phyloP scores from a whole-genome alignment of 2,329 filamentous ascomycete species.

The Neopestalotiopsis sp. region DNA sequence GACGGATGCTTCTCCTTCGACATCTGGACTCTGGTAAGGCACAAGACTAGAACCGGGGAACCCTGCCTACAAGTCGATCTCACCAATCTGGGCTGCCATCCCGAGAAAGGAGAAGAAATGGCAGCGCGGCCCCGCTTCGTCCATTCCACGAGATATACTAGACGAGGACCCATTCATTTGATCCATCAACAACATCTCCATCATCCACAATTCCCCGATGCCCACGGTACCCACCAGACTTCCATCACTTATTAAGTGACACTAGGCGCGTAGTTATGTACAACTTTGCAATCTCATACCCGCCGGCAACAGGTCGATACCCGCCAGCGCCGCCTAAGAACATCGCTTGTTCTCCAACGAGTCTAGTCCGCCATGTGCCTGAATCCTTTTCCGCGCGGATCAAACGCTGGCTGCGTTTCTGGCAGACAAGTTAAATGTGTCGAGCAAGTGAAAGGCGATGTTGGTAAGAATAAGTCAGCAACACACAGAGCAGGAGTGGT shows the following conservation, averaged over 20 bases:
- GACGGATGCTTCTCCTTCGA: neutral
- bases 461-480: too few species aligned
- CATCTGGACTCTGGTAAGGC: slow-evolving; percentile 1
- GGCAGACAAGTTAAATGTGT: neutral
- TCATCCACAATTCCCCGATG: too few species aligned
- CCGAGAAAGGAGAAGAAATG: neutral
- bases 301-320: neutral
- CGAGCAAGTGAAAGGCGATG: neutral
- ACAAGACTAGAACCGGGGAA: neutral
- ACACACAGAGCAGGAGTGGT: too few species aligned
- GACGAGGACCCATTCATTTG: too few species aligned
- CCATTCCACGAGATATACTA: too few species aligned
- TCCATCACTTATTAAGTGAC: neutral
- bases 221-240: too few species aligned
- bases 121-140: neutral
- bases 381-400: slow-evolving; percentile 2
- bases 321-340: neutral
- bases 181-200: too few species aligned
- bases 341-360: neutral
- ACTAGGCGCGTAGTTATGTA: neutral
- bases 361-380: slow-evolving; percentile 1
- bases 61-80: neutral
- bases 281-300: neutral
- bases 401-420: neutral
- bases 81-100: neutral